Conservation (phyloP, 2,329 filamentous ascomycete species). For the Chaetomiaceae sp. region DNA sequence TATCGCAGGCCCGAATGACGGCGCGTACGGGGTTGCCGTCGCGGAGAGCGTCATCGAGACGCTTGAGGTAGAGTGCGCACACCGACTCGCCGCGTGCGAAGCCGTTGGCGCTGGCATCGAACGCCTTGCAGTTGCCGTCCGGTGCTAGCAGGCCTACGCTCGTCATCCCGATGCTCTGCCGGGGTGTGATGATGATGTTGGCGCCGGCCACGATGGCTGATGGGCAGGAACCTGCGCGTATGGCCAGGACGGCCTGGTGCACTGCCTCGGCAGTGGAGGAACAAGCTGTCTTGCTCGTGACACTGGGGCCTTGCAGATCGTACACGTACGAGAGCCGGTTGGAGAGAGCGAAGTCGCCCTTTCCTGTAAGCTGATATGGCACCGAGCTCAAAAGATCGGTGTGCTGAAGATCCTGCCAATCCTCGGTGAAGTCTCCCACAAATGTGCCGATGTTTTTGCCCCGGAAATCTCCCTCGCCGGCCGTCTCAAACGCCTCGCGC, state of each 20-base stretch:
- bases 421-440: neutral
- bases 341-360: neutral
- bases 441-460: neutral
- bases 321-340: neutral
- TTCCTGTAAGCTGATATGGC: neutral
- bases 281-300: neutral
- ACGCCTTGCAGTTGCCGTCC: slow-evolving; percentile 26
- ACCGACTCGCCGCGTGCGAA: slow-evolving; percentile 21
- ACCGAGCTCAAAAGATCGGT: neutral
- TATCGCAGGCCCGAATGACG: slow-evolving; percentile 26
- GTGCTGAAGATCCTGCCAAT: neutral
- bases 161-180: neutral
- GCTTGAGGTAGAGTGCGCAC: slow-evolving; percentile 11
- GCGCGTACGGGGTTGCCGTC: slow-evolving; percentile 27
- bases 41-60: slow-evolving; percentile 29
- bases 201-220: neutral
- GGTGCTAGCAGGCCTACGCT: neutral
- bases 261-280: neutral
- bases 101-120: slow-evolving; percentile 29
- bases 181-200: neutral
- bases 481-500: neutral
- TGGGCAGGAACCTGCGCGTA: neutral
- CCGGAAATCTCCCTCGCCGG: neutral
- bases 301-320: neutral
- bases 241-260: neutral